Percentiles rank a stretch among this genome's conserved stretches.
phyloP scores from a whole-genome alignment of 2,329 filamentous ascomycete species.

The Exophiala oligosperma region DNA sequence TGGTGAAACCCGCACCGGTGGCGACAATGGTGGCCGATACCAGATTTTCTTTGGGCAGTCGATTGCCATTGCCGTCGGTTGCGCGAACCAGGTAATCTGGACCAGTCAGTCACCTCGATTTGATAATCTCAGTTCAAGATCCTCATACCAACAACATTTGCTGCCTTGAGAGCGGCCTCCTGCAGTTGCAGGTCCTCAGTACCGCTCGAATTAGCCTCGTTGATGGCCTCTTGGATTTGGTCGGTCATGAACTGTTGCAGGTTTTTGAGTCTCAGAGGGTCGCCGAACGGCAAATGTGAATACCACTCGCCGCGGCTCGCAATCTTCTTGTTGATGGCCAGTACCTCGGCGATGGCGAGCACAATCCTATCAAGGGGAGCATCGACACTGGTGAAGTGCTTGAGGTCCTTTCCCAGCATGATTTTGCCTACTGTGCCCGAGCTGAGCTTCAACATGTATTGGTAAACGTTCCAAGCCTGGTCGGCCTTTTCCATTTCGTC shows the following conservation, averaged over 20 bases:
- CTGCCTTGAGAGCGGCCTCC: constrained; percentile 51
- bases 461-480: constrained; percentile 12
- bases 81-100: constrained; percentile 56
- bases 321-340: constrained; percentile 61
- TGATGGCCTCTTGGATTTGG: background rate
- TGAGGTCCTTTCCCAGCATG: constrained; percentile 45
- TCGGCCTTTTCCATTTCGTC: too few relatives aligned
- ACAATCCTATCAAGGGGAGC: constrained; percentile 55
- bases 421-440: constrained; percentile 46
- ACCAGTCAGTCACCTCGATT: constrained; percentile 55
- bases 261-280: constrained; percentile 46
- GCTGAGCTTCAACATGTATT: constrained; percentile 52
- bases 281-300: constrained; percentile 57
- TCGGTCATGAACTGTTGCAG: background rate
- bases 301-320: constrained; percentile 59
- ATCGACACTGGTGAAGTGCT: constrained; percentile 45
- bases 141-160: background rate
- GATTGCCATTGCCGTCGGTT: too few relatives aligned
- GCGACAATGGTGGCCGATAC: too few relatives aligned
- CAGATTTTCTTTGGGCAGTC: too few relatives aligned
- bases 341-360: constrained; percentile 48
- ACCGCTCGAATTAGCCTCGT: constrained; percentile 17
- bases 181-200: constrained; percentile 35
- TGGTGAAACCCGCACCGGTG: too few relatives aligned
- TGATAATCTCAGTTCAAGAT: constrained; percentile 47